Evolutionary conservation across 371 early-diverging fungal species (phyloP).

Genomic region (Lichtheimia hyalospora): DNA sequence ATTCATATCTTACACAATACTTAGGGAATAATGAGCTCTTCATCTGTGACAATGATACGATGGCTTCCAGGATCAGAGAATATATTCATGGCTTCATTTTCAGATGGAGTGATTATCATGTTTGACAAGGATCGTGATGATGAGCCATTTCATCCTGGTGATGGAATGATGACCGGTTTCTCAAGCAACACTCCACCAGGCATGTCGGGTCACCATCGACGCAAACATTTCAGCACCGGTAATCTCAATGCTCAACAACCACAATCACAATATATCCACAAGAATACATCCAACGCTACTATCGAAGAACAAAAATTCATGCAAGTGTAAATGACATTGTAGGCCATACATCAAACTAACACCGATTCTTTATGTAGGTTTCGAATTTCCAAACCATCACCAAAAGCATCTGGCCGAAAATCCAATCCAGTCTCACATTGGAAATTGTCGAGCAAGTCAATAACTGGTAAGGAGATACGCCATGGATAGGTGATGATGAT

Average conservation of each 20-base stretch:
- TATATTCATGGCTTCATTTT: conserved; percentile 82
- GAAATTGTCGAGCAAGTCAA: conserved; percentile 65
- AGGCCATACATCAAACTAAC: background rate
- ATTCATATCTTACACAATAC: background rate
- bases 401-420: conserved; percentile 33
- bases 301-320: conserved; percentile 6
- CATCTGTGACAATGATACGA: conserved; percentile 75
- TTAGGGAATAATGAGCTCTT: conserved; percentile 73
- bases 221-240: conserved; percentile 10
- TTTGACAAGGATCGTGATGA: conserved; percentile 93
- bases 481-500: background rate
- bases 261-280: conserved; percentile 1
- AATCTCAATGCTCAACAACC: conserved; percentile 2
- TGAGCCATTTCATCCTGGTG: conserved; percentile 36
- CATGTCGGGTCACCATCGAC: conserved; percentile 1
- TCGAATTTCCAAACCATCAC: conserved; percentile 15
- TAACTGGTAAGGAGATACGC: conserved; percentile 55
- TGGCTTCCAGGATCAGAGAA: conserved; percentile 92
- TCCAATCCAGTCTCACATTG: conserved; percentile 79
- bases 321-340: background rate
- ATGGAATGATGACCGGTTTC: conserved; percentile 9
- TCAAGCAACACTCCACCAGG: background rate
- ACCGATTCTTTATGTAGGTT: conserved; percentile 9
- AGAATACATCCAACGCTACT: conserved; percentile 1
- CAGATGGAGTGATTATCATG: conserved; percentile 76